Conservation (phyloP, 345 rosid genomes). For the Noccaea caerulescens region DNA sequence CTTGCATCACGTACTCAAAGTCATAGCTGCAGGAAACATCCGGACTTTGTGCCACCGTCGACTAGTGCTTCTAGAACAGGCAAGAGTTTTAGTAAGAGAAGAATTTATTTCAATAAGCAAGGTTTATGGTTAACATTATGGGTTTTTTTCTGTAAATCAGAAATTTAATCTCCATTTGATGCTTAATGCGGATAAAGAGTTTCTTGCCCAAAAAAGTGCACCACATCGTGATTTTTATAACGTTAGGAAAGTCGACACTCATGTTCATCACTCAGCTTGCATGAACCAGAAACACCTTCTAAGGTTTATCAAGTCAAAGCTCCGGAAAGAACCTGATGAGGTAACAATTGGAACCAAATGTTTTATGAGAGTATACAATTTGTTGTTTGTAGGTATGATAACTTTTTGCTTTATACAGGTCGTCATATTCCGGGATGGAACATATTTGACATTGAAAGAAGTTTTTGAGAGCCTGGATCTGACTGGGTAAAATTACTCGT, state of each 20-base stretch:
- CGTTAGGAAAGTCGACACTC: constrained; percentile 98
- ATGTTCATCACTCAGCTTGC: constrained; percentile 99
- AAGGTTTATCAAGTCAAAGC: constrained; percentile 97
- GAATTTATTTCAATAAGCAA: constrained; percentile 1
- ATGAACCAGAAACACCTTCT: constrained; percentile 99
- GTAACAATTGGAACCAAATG: constrained; percentile 46
- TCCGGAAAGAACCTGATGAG: constrained; percentile 98
- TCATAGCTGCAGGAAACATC: constrained; percentile 89
- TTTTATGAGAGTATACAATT: not conserved
- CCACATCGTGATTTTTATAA: constrained; percentile 99
- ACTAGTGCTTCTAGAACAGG: constrained; percentile 94
- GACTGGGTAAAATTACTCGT: constrained; percentile 62
- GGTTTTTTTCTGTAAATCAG: constrained; percentile 48
- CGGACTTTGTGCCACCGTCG: constrained; percentile 94
- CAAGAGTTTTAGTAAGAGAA: constrained; percentile 35
- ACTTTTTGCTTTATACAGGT: constrained; percentile 60
- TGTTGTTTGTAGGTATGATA: not conserved
- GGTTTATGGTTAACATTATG: constrained; percentile 30
- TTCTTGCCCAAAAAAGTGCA: constrained; percentile 98
- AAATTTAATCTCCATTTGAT: constrained; percentile 98
- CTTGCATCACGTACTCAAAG: constrained; percentile 81
- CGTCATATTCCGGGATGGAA: constrained; percentile 98
- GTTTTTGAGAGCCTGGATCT: constrained; percentile 96
- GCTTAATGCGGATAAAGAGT: constrained; percentile 97
- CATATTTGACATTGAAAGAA: constrained; percentile 92